Conservation (phyloP, 257 asterid genomes). For the Solanum clarkiae region DNA sequence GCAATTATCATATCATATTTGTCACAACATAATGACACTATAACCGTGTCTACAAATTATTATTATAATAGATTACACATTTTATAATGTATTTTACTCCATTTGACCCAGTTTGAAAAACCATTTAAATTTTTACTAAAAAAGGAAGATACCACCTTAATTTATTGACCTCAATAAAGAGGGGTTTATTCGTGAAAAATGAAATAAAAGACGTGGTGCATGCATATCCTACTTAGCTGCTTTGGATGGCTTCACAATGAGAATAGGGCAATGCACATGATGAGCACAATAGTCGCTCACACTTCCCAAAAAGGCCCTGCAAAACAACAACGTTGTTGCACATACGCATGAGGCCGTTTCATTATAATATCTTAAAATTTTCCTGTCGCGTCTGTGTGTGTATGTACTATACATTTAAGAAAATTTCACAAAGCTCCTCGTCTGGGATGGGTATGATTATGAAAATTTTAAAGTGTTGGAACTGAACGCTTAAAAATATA, state of each 20-base stretch:
- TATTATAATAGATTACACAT: no score
- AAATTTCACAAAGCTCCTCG: neutral
- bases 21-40: no score
- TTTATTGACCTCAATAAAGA: neutral
- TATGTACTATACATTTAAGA: neutral
- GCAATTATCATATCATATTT: no score
- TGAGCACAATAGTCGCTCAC: constrained; percentile 16
- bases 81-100: no score
- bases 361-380: neutral
- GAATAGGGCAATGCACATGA: constrained; percentile 36
- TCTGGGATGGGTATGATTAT: neutral
- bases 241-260: constrained; percentile 32
- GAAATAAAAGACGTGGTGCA: neutral
- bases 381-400: neutral
- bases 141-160: neutral
- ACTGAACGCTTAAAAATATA: no score
- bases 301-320: constrained; percentile 49
- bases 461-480: no score
- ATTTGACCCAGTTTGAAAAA: no score
- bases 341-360: no score
- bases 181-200: neutral
- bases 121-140: neutral
- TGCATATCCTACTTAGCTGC: neutral
- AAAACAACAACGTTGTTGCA: neutral
- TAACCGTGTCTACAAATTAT: no score